Conservation (phyloP, 2,329 filamentous ascomycete genomes). For the Cercospora sesami region DNA sequence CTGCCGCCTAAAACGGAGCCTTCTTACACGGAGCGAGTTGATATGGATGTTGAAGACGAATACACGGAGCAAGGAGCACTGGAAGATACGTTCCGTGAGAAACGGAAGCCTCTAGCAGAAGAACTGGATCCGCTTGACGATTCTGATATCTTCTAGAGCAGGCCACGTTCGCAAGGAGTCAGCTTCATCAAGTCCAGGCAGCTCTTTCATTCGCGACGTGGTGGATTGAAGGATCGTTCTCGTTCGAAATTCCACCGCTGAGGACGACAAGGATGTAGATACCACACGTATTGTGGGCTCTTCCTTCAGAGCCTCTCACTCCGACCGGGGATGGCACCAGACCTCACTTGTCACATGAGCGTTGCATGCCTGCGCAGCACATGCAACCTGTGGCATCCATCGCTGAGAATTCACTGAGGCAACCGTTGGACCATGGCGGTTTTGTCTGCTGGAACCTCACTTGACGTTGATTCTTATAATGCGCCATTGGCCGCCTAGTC, state of each 20-base stretch:
- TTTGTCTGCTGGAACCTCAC: not conserved
- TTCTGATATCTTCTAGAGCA: slow-evolving; percentile 38
- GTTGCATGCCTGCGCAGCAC: not conserved
- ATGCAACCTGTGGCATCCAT: not conserved
- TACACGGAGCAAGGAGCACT: slow-evolving; percentile 35
- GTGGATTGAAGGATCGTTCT: not conserved
- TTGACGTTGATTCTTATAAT: not conserved
- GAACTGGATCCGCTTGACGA: slow-evolving; percentile 38
- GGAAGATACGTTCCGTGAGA: slow-evolving; percentile 50
- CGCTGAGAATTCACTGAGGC: not conserved
- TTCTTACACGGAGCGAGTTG: slow-evolving; percentile 37
- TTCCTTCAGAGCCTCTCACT: not conserved
- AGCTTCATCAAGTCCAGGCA: not conserved
- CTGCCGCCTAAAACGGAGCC: slow-evolving; percentile 38
- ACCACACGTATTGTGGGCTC: not conserved
- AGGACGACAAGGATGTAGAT: not conserved
- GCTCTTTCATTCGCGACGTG: not conserved
- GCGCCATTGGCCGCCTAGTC: not conserved
- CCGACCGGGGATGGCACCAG: not conserved
- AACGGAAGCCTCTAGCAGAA: slow-evolving; percentile 23
- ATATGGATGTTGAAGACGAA: slow-evolving; percentile 35
- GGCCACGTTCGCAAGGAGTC: not conserved
- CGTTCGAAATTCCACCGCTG: not conserved
- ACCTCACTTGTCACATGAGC: not conserved
- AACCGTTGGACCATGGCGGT: not conserved